phyloP scores from a whole-genome alignment of 2,329 filamentous ascomycete genomes.

The Aspergillus nomiae region DNA sequence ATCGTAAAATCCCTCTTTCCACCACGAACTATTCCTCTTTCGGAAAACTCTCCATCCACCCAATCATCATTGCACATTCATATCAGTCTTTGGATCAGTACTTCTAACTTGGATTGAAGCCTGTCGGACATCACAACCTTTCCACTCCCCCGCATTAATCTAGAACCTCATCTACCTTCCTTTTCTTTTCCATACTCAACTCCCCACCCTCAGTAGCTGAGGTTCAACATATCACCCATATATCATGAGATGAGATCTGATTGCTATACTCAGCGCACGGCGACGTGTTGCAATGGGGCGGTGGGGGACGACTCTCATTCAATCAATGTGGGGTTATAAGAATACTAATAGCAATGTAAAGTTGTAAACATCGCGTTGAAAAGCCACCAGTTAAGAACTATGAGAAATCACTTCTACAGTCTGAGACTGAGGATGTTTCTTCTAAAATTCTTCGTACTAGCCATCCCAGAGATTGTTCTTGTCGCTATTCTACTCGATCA shows the following conservation, averaged over 20 bases:
- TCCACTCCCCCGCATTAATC: neutral
- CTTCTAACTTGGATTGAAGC: too few species aligned
- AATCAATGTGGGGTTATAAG: neutral
- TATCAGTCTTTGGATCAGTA: neutral
- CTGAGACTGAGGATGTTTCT: too few species aligned
- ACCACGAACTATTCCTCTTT: neutral
- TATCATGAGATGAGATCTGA: neutral
- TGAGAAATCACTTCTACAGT: neutral
- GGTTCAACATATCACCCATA: neutral
- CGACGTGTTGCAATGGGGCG: neutral
- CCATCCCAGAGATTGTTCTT: too few species aligned
- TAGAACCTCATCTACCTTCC: neutral
- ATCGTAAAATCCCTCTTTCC: neutral
- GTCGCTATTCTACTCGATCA: too few species aligned
- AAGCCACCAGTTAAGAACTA: neutral
- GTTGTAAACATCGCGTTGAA: neutral
- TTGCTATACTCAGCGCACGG: fast-evolving
- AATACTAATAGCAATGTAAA: neutral
- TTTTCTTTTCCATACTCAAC: neutral
- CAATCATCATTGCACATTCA: neutral
- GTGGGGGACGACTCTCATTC: neutral
- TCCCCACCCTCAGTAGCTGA: too few species aligned
- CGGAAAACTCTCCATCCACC: neutral
- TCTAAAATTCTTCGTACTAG: too few species aligned
- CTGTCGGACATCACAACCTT: neutral